Evolutionary conservation across 768 basidiomycete genomes (phyloP), one percentile per base, ranked within the genome.

Genomic region (Termitomyces sp.): DNA sequence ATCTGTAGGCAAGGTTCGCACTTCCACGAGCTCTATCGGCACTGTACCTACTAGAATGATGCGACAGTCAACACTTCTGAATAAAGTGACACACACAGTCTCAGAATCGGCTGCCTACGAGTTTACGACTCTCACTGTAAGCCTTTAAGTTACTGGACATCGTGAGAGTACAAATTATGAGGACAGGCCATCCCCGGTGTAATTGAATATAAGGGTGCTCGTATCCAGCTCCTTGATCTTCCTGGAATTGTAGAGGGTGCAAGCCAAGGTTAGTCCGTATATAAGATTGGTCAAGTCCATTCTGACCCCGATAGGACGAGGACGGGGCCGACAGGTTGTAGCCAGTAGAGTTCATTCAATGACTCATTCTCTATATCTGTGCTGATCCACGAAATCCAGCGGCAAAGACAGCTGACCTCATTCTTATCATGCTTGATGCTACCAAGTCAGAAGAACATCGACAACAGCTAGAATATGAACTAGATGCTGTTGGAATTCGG

Each of bases 181-280:
- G 9, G 56, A 46, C 63, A 92, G 86, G 96, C 97, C 10, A 98
- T 99, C 61, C 96, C 97, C 38, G 97, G 97, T 51, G 97, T 98
- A 3, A 85, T 98, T 18, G 95, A 98, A 68, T 91, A 98, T 71
- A 87, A 96, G 71, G 97, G 97, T 32, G 82, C 81, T 41, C 82
- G 93, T 46, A 95, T 98, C 58, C 97, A 99, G 70, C 81, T 98
- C 47, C 82, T 98, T 16, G 95, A 98, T 83, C 77, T 98, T 35
- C 95, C 95, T 2, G 95, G 95, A 72, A 98, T 98, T 64, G 93
- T 98, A 8, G 93, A 95, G 73, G 93, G 93, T 14, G 93, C 93
- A 20, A 91, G 89, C 67, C 88, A 92, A 77, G 88, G 87, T 71
- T 20, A 50, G 60, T 2, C 18, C 43, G 28, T 41, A 5, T 58